Evolutionary conservation across 805 yeast genomes (phyloP), one percentile per base, ranked within the genome.

Genomic region (Zygoascus bituminiphila): DNA sequence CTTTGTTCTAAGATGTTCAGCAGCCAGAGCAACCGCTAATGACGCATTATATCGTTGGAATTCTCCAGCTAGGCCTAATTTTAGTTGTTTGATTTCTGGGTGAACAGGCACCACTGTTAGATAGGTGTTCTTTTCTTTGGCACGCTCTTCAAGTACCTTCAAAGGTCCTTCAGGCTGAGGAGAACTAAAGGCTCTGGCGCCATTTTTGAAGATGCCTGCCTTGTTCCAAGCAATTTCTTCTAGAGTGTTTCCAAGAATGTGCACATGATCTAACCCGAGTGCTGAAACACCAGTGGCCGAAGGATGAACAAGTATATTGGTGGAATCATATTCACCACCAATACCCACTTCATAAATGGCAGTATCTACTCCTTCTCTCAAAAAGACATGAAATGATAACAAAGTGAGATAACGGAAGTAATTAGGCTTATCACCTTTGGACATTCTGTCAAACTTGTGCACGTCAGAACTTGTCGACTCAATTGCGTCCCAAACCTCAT

Each of bases 341-440:
- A 93, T 95, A 20, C 99, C 99, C 25, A 94, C 99, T 64, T 93
- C 99, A 61, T 86, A 88, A 35, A 93, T 82, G 10, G 98, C 97
- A 31, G 96, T 78, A 61, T 88, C 85, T n/a, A 93, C 89, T 1
- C 85, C 84, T 66, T 93, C 98, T 47, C 78, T 74, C 67, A 87
- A 63, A 58, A 94, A 94, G 0, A 88, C 84, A 63, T 94, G 96
- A 70, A 88, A 93, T 2, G 97, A 87, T 51, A 93, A 65, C 15
- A 94, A 67, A 0, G 99, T 93, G 62, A 93, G 69, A 65, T 78
- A 94, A 61, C 95, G 82, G 75, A 93, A 93, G 64, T 93, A 93
- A 62, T 88, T 91, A 12, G 98, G 98, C 62, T 85, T 88, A 50
- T 79, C 75, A 8, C 79, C 82, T 4, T 75, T 73, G 9, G 77